A percentile compares a stretch with the other conserved stretches of the same genome.
Evolutionary conservation across 371 early-diverging fungal genomes (phyloP).

Genomic region (Mortierella sp.): DNA sequence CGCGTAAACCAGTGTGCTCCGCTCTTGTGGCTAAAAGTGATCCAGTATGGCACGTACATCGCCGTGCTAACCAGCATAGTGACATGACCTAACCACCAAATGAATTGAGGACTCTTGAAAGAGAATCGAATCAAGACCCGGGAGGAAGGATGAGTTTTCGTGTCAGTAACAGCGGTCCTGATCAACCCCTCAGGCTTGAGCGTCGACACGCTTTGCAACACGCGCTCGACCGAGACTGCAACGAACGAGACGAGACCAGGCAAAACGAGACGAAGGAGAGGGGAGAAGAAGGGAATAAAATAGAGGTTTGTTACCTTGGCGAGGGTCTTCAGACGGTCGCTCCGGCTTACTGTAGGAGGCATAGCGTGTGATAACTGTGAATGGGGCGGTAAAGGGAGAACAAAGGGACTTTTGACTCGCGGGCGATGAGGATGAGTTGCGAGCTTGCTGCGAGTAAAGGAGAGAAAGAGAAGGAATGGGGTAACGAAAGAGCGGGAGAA

Average conservation of each 20-base stretch:
- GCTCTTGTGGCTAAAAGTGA: conserved; percentile 36
- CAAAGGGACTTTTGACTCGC: too few relatives aligned
- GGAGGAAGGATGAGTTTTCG: background rate
- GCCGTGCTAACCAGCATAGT: conserved; percentile 42
- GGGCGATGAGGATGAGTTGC: too few relatives aligned
- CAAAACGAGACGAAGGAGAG: background rate
- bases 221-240: background rate
- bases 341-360: conserved; percentile 29
- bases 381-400: conserved; percentile 4
- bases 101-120: conserved; percentile 66
- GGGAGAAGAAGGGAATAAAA: background rate
- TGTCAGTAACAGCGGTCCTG: background rate
- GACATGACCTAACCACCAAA: conserved; percentile 61
- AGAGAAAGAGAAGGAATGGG: background rate
- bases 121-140: background rate
- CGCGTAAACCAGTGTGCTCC: conserved; percentile 53
- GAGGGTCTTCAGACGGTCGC: conserved; percentile 43
- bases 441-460: background rate
- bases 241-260: background rate
- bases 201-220: too few relatives aligned
- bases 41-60: conserved; percentile 46
- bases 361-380: conserved; percentile 15
- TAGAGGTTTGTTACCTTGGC: conserved; percentile 39
- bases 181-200: too few relatives aligned
- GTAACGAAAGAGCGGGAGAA: conserved; percentile 3